Evolutionary conservation across 1,284 basidiomycete genomes (phyloP), one percentile per base, ranked within the genome.

Genomic region (Neotropicomus parvogracilis): DNA sequence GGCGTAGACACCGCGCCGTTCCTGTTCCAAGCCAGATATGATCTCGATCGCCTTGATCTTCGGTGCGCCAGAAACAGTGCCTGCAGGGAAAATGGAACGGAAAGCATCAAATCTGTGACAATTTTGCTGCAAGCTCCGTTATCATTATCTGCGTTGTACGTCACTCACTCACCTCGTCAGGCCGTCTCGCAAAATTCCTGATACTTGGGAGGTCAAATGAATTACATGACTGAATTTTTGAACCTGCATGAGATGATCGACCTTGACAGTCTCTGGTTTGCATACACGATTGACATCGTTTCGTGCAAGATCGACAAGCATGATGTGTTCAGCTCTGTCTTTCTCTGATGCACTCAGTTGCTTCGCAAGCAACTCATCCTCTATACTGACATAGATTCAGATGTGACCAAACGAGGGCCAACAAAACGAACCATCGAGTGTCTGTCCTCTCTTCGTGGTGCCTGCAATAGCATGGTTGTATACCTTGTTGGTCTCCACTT

Each of bases 201-300:
- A 93, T 27, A 99, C 90, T 74, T 95, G 92, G 33, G 91, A 95
- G 2, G 97, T 99, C 56, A 99, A 68, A 68, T 99, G 97, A 58
- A 97, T 98, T 58, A 99, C 97, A 68, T 99, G 97, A 59, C 88
- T 92, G 70, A 99, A 99, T 69, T 91, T 95, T 67, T 99, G 92
- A 17, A 99, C 70, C 54, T 77, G 75, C 93, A 99, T 97, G 47
- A 99, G 79, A 52, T 91, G 84, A 69, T 99, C 97, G 20, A 99
- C 95, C 60, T 94, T 88, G 60, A 98, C 95, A 0, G 95, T 97
- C 65, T 85, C 80, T 6, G 97, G 94, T 59, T 92, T 83, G 77
- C 95, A 99, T 20, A 99, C 92, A 19, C 97, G 85, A 68, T 97
- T 98, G 55, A 99, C 94, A 65, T 99, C 97, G 73, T 99, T 99